These are phyloP conservation scores for Parasitella parasitica DNA, from an alignment of 371 early-diverging fungal species.

Conservation along the genomic window DNA sequence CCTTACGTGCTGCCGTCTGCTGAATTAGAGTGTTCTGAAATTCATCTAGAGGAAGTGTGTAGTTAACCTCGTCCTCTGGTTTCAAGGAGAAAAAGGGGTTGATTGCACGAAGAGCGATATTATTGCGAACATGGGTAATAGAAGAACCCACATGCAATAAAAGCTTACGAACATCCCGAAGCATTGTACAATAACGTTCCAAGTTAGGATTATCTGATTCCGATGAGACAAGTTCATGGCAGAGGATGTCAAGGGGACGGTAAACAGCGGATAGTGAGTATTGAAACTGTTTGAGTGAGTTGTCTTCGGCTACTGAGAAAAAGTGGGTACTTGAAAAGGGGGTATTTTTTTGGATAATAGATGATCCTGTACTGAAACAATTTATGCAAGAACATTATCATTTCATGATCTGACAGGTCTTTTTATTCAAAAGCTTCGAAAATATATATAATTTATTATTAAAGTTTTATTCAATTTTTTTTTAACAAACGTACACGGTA, in stretches of 20 bases:
- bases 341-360: too few species aligned
- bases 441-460: too few species aligned
- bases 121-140: background rate
- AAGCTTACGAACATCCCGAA: background rate
- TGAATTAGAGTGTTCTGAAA: conserved; percentile 7
- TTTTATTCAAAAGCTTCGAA: too few species aligned
- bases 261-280: background rate
- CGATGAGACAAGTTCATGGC: background rate
- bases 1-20: background rate
- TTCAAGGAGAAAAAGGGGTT: conserved; percentile 2
- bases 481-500: too few species aligned
- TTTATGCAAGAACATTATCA: too few species aligned
- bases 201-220: background rate
- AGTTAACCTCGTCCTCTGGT: background rate
- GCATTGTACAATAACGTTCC: background rate
- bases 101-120: conserved; percentile 4
- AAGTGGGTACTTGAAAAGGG: too few species aligned
- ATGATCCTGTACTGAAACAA: too few species aligned
- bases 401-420: too few species aligned
- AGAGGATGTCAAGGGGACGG: background rate
- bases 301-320: too few species aligned
- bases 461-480: too few species aligned
- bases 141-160: background rate
- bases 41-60: conserved; percentile 1
- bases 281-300: conserved; percentile 7